Base-by-base conservation (phyloP, 2,329 filamentous ascomycete genomes). In the Cordyceps cicadae region DNA sequence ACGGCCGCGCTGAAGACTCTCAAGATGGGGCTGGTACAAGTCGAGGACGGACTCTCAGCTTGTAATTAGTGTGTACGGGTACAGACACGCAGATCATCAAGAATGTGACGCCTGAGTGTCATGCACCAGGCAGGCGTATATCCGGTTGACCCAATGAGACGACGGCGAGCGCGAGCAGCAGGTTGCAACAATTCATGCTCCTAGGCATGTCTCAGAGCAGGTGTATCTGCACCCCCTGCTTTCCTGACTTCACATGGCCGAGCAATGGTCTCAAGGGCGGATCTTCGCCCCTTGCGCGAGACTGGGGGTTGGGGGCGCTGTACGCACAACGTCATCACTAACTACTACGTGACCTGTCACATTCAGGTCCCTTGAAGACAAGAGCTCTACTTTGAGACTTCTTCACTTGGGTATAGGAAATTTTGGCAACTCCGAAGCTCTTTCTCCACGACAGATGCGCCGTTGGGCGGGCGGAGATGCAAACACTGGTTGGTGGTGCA, bases 321-420 rank as follows among this genome's bases (percentile, higher is more conserved):
- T n/a, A 26, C n/a, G 32, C 54, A 49, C 54, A 19, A 24, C 29
- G 43, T 48, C 55, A 58, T 45, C 55, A 58, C 55, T 46, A 58
- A 58, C 55, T 46, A 58, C 55, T 58, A 58, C 46, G 19, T 58
- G 55, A 58, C 55, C 3, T 43, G 55, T 58, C 55, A 58, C 32
- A 49, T 57, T 57, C 45, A 8, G 19, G 41, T 17, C n/a, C 26
- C 14, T 19, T n/a, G 53, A 43, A 15, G 41, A 54, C 24, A 32
- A 46, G 26, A 29, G 26, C 41, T 43, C 3, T 54, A 15, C 17
- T 39, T 37, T 34, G n/a, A 12, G 9, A 34, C 2, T 29, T 19
- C 29, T 2, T n/a, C n/a, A n/a, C n/a, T 32, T 37, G 6, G 21
- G 14, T 17, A 26, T 48, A 5, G 19, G 6, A 41, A 26, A 41